Evolutionary conservation across 495 filamentous ascomycete species (phyloP).

Genomic region (Aspergillus bridgeri): DNA sequence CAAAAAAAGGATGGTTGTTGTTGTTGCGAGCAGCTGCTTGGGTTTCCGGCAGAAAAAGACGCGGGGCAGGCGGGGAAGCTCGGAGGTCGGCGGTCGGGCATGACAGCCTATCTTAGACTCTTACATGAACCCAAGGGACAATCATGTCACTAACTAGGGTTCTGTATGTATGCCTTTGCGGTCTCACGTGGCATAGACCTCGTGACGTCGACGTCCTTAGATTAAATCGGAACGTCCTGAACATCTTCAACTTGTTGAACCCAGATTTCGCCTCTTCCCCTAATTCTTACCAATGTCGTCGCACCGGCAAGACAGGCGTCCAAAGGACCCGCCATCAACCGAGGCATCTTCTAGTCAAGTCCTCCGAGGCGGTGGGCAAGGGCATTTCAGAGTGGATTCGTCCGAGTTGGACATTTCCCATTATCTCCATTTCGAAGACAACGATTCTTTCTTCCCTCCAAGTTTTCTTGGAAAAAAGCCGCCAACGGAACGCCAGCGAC

Average conservation of each 20-base stretch:
- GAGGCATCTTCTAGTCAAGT: background rate
- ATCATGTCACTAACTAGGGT: no score
- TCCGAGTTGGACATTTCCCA: conserved; percentile 21
- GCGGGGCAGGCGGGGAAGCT: conserved; percentile 25
- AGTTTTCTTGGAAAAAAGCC: conserved; percentile 28
- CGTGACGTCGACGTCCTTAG: no score
- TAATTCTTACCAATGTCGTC: no score
- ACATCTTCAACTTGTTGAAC: no score
- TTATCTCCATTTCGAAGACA: conserved; percentile 41
- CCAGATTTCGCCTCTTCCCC: no score
- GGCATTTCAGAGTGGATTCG: conserved; percentile 1
- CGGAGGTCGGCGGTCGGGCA: conserved; percentile 9
- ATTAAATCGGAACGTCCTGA: no score
- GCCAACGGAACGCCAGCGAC: background rate
- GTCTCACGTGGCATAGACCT: no score
- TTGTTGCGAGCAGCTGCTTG: background rate
- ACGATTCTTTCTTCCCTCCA: conserved; percentile 43
- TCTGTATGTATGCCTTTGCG: no score
- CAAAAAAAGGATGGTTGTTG: background rate
- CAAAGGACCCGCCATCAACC: no score
- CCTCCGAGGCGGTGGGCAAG: background rate
- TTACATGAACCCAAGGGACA: no score
- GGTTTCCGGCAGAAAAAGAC: conserved; percentile 1
- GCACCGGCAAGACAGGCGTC: no score
- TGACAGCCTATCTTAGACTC: no score